Conservation (phyloP, 2,329 filamentous ascomycete genomes). For the Trichoderma semiorbis region DNA sequence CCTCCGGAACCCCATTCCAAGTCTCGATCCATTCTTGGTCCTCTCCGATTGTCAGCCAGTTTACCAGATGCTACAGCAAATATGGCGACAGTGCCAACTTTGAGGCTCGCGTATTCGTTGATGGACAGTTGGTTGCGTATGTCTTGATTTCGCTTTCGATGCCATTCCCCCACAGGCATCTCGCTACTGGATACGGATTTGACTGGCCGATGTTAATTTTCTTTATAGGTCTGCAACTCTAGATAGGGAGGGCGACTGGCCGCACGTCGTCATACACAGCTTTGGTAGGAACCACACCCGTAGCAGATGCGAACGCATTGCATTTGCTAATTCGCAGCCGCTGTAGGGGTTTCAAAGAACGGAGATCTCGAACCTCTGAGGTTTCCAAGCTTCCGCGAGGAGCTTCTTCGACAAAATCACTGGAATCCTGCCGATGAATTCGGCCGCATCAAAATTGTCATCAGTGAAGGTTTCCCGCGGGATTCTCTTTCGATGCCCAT, state of each 20-base stretch:
- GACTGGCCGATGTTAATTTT: not conserved
- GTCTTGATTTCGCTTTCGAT: not conserved
- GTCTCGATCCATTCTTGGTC: conserved; percentile 75
- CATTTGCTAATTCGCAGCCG: not conserved
- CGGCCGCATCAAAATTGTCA: conserved; percentile 71
- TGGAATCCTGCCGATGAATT: conserved; percentile 70
- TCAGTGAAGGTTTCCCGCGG: conserved; percentile 68
- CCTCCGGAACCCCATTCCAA: conserved; percentile 57
- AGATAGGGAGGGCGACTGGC: conserved; percentile 48
- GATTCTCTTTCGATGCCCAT: conserved; percentile 52
- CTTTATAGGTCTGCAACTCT: conserved; percentile 51
- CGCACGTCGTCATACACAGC: conserved; percentile 45
- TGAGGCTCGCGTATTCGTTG: conserved; percentile 65
- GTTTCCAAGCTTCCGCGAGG: conserved; percentile 70
- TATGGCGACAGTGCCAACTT: conserved; percentile 56
- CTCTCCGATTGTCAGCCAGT: conserved; percentile 55
- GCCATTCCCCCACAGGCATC: too few relatives aligned
- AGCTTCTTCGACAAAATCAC: conserved; percentile 63
- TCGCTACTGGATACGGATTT: not conserved
- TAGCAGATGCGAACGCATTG: not conserved
- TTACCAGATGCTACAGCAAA: conserved; percentile 54
- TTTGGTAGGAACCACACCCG: conserved; percentile 35
- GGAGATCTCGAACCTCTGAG: conserved; percentile 59
- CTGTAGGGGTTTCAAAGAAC: conserved; percentile 49
- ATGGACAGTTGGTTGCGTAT: conserved; percentile 62